Percentiles rank a stretch among this genome's conserved stretches.
Evolutionary conservation across 257 asterid genomes (phyloP).

Genomic region (Thymus quinquecostatus): DNA sequence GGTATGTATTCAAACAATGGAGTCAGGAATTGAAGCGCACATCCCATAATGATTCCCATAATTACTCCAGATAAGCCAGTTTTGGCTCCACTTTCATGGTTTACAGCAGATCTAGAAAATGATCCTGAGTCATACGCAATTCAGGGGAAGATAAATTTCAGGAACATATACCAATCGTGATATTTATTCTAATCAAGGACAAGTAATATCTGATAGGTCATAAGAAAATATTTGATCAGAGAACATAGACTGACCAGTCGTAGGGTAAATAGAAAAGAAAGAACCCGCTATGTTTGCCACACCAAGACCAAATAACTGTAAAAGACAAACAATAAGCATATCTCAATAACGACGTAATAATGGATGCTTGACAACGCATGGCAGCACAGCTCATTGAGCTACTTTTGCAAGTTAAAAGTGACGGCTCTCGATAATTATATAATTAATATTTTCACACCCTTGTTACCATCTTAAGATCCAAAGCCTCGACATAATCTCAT

Average conservation of each 20-base stretch:
- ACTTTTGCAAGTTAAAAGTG: neutral
- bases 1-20: slow-evolving; percentile 93
- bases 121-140: slow-evolving; percentile 64
- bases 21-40: slow-evolving; percentile 93
- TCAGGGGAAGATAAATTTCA: slow-evolving; percentile 36
- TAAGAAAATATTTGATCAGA: slow-evolving; percentile 29
- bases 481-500: slow-evolving; percentile 14
- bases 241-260: slow-evolving; percentile 74
- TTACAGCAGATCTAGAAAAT: slow-evolving; percentile 98
- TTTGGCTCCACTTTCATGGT: slow-evolving; percentile 99
- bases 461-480: slow-evolving; percentile 19
- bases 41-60: slow-evolving; percentile 94
- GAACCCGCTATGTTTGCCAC: slow-evolving; percentile 95
- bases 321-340: slow-evolving; percentile 33
- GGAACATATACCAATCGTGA: slow-evolving; percentile 31
- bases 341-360: slow-evolving; percentile 8
- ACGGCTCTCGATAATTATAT: slow-evolving; percentile 13
- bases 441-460: slow-evolving; percentile 20
- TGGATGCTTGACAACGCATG: slow-evolving; percentile 17
- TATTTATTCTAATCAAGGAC: slow-evolving; percentile 13
- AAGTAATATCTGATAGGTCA: slow-evolving; percentile 25
- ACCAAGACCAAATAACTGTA: slow-evolving; percentile 97
- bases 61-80: slow-evolving; percentile 93
- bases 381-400: neutral
- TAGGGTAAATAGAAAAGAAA: slow-evolving; percentile 89